Base-by-base conservation (phyloP, 306 rosid genomes). In the Corylus avellana region DNA sequence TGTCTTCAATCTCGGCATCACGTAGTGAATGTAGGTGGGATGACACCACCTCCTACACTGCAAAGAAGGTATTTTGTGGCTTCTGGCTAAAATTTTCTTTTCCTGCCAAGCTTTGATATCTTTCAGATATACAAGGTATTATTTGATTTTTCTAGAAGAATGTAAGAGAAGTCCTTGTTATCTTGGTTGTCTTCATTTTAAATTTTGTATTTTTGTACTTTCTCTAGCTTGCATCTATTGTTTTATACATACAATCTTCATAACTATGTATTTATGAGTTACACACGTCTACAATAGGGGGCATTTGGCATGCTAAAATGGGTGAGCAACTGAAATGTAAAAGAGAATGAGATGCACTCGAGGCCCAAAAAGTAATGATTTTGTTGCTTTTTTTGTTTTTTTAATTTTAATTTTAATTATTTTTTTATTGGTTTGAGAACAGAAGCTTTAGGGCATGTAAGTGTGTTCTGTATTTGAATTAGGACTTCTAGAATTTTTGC, bases 31-130 rank as follows among this genome's bases (percentile, higher is more conserved):
- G 72, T 84, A 86, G 91, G 82, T 95, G 99, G 99, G 83, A 83
- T 81, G 98, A 93, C 81, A 93, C 97, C 81, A 83, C 88, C 77
- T 70, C 92, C 78, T 93, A 90, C 85, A 88, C 93, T 78, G 86
- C 87, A 64, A 95, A 92, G 84, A 93, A 93, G 99, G 99, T 95
- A 90, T 55, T 44, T 70, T 62, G 25, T 70, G 75, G 84, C 75
- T 74, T 80, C 29, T 63, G 58, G 72, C 63, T 82, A 47, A 66
- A 50, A 10, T 79, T 82, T 44, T 74, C 12, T 67, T 64, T 56
- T 57, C 46, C 74, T 68, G 59, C 50, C n/a, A 29, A 73, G 70
- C 77, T 80, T 59, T 74, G 58, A 55, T 69, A 66, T 76, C 59
- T 55, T 76, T 56, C 50, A 54, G 75, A 76, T 25, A 67, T 69